phyloP scores from a whole-genome alignment of 768 basidiomycete species.

The Suillus subalutaceus region DNA sequence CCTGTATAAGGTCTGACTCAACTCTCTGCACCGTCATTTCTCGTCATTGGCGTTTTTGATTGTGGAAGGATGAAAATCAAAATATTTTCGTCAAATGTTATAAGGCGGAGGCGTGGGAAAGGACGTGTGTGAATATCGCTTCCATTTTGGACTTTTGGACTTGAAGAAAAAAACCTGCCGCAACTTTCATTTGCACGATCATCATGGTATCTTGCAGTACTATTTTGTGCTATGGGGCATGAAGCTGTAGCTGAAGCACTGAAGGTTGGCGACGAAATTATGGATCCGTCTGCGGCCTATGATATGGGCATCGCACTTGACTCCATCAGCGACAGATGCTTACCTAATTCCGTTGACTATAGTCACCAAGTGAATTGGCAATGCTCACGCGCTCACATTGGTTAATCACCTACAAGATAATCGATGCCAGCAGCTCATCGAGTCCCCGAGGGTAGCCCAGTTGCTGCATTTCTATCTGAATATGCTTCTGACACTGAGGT shows the following conservation, averaged over 20 bases:
- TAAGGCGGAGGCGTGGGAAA: slow-evolving; percentile 21
- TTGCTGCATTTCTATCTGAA: slow-evolving; percentile 21
- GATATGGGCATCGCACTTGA: background rate
- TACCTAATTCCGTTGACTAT: slow-evolving; percentile 7
- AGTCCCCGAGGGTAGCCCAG: slow-evolving; percentile 31
- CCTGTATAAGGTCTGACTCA: slow-evolving; percentile 50
- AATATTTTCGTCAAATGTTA: slow-evolving; percentile 5
- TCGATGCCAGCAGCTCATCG: slow-evolving; percentile 29
- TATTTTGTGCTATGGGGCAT: background rate
- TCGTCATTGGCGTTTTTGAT: slow-evolving; percentile 55
- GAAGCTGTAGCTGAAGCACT: background rate
- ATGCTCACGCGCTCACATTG: background rate
- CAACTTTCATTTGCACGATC: background rate
- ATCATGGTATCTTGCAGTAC: background rate
- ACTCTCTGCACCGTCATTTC: slow-evolving; percentile 58
- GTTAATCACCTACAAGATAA: background rate
- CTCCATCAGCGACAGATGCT: background rate
- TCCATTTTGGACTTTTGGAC: background rate
- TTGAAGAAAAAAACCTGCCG: background rate
- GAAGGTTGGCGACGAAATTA: background rate
- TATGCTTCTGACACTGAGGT: slow-evolving; percentile 27
- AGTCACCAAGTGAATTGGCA: background rate
- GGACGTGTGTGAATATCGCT: background rate
- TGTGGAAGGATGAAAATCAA: slow-evolving; percentile 45
- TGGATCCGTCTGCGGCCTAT: background rate